Evolutionary conservation across 495 filamentous ascomycete species (phyloP).

Genomic region (Aspergillus steynii): DNA sequence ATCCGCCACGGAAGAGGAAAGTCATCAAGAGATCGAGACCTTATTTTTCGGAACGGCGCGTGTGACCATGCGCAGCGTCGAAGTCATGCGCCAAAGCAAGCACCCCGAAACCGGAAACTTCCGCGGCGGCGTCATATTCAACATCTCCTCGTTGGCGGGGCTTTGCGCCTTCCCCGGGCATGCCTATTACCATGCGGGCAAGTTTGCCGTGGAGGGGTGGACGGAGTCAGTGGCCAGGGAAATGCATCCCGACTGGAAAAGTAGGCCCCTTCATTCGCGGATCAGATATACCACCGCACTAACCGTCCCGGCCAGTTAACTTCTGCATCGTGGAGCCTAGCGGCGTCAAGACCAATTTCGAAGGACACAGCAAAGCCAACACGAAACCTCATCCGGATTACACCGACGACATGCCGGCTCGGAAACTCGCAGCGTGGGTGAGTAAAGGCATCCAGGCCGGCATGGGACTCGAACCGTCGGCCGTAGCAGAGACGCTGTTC

Average conservation of each 20-base stretch:
- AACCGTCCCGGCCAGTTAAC: slow-evolving; percentile 30
- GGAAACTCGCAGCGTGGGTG: slow-evolving; percentile 35
- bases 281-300: not conserved
- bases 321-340: slow-evolving; percentile 52
- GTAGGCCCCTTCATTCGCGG: slow-evolving; percentile 20
- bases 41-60: slow-evolving; percentile 53
- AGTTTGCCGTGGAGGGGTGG: slow-evolving; percentile 55
- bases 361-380: slow-evolving; percentile 1
- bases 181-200: slow-evolving; percentile 50
- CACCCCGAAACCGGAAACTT: slow-evolving; percentile 7
- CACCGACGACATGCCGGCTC: slow-evolving; percentile 27
- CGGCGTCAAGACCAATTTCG: slow-evolving; percentile 49
- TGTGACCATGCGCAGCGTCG: slow-evolving; percentile 43
- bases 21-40: slow-evolving; percentile 43
- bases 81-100: slow-evolving; percentile 42
- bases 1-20: slow-evolving; percentile 32
- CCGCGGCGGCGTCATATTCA: slow-evolving; percentile 49
- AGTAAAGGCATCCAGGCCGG: slow-evolving; percentile 26
- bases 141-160: slow-evolving; percentile 51
- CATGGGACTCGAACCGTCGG: slow-evolving; percentile 35
- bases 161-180: slow-evolving; percentile 38
- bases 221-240: slow-evolving; percentile 50
- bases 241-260: slow-evolving; percentile 45
- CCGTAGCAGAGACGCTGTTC: slow-evolving; percentile 39
- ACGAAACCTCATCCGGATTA: not conserved